Conservation (phyloP, 2,329 filamentous ascomycete species). For the Aspergillus sp. region DNA sequence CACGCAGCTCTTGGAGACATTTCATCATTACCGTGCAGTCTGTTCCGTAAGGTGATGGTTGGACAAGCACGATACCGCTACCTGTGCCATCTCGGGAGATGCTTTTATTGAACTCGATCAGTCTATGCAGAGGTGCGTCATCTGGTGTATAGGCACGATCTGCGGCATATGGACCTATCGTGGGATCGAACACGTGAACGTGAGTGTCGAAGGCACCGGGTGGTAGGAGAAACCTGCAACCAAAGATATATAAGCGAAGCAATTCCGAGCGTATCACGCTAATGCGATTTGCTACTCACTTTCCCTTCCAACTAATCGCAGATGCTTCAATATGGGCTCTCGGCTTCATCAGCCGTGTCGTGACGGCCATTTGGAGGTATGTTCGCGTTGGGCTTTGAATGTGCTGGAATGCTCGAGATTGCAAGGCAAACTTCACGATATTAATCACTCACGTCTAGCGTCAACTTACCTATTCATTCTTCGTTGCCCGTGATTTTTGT, state of each 20-base stretch:
- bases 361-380: too few relatives aligned
- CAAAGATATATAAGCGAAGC: too few relatives aligned
- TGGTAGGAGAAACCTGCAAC: neutral
- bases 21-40: constrained; percentile 7
- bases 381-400: too few relatives aligned
- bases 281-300: too few relatives aligned
- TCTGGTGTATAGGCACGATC: constrained; percentile 2
- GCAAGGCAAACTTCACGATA: too few relatives aligned
- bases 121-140: neutral
- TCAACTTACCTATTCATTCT: too few relatives aligned
- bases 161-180: constrained; percentile 3
- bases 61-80: neutral
- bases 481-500: too few relatives aligned
- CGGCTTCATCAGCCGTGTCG: too few relatives aligned
- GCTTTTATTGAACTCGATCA: constrained; percentile 1
- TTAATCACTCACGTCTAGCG: too few relatives aligned
- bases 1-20: constrained; percentile 3
- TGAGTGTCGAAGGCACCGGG: constrained; percentile 1
- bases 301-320: too few relatives aligned
- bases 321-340: too few relatives aligned
- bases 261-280: neutral
- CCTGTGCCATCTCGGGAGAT: neutral
- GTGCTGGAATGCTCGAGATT: too few relatives aligned
- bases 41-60: constrained; percentile 1
- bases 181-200: constrained; percentile 9